Evolutionary conservation across 2,329 filamentous ascomycete genomes (phyloP).

Genomic region (Ceratocystis eucalypticola): DNA sequence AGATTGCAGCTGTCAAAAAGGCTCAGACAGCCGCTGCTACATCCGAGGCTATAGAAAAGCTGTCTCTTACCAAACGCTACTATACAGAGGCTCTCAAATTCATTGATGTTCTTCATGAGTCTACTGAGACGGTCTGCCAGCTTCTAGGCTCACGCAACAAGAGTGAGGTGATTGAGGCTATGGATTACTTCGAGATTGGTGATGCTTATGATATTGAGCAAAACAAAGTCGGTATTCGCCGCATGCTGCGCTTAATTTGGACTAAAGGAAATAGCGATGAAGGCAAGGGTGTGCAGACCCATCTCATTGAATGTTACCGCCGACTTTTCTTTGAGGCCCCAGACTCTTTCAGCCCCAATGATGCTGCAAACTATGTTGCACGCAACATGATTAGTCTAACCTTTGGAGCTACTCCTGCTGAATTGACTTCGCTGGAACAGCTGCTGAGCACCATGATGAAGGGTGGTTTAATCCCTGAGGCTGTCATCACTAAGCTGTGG

Average conservation of each 20-base stretch:
- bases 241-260: constrained; percentile 96
- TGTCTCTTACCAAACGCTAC: constrained; percentile 79
- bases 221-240: constrained; percentile 78
- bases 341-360: constrained; percentile 72
- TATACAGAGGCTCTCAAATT: constrained; percentile 89
- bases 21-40: constrained; percentile 78
- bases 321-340: constrained; percentile 93
- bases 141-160: constrained; percentile 91
- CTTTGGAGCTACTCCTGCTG: constrained; percentile 85
- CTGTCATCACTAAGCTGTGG: constrained; percentile 87
- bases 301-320: constrained; percentile 94
- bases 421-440: constrained; percentile 90
- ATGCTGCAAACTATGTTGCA: constrained; percentile 88
- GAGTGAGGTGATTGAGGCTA: constrained; percentile 95
- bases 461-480: constrained; percentile 68
- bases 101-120: constrained; percentile 77
- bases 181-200: constrained; percentile 93
- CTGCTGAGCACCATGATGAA: constrained; percentile 97
- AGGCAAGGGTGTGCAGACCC: constrained; percentile 92
- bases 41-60: constrained; percentile 72
- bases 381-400: constrained; percentile 98
- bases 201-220: constrained; percentile 95
- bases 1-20: constrained; percentile 58
- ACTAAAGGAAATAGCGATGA: constrained; percentile 99
- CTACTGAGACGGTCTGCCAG: constrained; percentile 69